Evolutionary conservation across 2,329 filamentous ascomycete species (phyloP), one percentile per base, ranked within the genome.

Genomic region (Exophiala xenobiotica): DNA sequence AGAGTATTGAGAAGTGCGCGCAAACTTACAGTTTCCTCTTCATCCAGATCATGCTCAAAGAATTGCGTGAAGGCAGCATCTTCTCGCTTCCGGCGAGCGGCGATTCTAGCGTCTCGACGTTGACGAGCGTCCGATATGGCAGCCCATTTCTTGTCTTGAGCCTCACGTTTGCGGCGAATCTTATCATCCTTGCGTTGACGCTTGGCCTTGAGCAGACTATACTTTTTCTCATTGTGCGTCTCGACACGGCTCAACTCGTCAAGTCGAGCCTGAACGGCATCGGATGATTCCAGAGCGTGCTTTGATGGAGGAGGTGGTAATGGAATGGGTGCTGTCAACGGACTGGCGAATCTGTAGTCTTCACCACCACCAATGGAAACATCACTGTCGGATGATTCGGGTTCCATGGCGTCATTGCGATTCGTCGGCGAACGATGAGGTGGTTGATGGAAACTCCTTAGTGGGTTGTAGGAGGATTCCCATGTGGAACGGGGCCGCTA

Each of bases 311-410:
- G 53, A 8, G 58, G 45, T 12, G 58, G 60, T 5, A 61, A 39
- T n/a, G 53, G 51, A 16, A 59, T 52, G 6, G 58, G 58, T 3
- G 54, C 45, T 5, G 56, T 54, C 47, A 56, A 40, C 3, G 51
- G 52, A 40, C 53, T 51, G 19, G 50, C 46, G 14, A 51, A 49
- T 18, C 49, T 43, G 44, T 54, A 53, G 16, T 57, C 46, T 26
- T 57, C 56, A 7, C 51, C 51, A 7, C 53, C 49, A 3, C 45
- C 50, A 14, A 53, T 49, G 8, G 60, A 60, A 31, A 60, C 52
- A 54, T 62, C 60, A 48, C 60, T 62, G 41, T 53, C 56, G 5
- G 57, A 58, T 31, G 53, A 57, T 23, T 62, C 60, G 8, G 60
- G 56, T 8, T 62, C 58, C 54, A 62, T 56, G 7, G 50, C 20